Percentiles rank a stretch among this genome's conserved stretches.
Conservation (phyloP, 164 flowering plant genomes). For the Litsea cubeba region DNA sequence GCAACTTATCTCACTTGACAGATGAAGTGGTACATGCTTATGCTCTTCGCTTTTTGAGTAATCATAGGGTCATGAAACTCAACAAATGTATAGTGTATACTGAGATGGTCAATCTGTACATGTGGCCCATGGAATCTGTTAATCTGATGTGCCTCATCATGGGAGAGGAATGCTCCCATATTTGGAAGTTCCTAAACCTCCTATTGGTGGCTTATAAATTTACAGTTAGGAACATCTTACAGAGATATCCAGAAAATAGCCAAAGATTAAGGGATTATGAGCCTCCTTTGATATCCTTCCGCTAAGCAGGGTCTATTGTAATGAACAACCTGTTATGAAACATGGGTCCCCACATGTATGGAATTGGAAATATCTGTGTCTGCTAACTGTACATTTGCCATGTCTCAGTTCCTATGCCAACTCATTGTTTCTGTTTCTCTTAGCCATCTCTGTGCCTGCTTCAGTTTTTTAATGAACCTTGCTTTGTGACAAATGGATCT, state of each 20-base stretch:
- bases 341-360: not conserved
- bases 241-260: not conserved
- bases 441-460: not conserved
- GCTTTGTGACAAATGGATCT: conserved; percentile 16
- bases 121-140: not conserved
- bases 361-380: not conserved
- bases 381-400: not conserved
- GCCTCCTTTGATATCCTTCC: no score
- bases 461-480: conserved; percentile 7
- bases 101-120: not conserved
- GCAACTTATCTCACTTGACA: conserved; percentile 45
- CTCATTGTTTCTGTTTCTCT: not conserved
- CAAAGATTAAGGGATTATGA: not conserved
- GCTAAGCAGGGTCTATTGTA: no score
- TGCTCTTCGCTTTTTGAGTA: conserved; percentile 1
- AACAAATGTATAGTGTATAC: not conserved
- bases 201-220: not conserved
- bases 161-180: not conserved
- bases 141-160: not conserved
- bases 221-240: not conserved
- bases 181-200: not conserved
- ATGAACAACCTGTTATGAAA: no score
- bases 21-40: conserved; percentile 57
- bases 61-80: not conserved
- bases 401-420: not conserved